A percentile compares a stretch with the other conserved stretches of the same genome.
These are phyloP conservation scores for Porcisia hertigi DNA, from an alignment of 208 protist genomes.

Conservation along the genomic window DNA sequence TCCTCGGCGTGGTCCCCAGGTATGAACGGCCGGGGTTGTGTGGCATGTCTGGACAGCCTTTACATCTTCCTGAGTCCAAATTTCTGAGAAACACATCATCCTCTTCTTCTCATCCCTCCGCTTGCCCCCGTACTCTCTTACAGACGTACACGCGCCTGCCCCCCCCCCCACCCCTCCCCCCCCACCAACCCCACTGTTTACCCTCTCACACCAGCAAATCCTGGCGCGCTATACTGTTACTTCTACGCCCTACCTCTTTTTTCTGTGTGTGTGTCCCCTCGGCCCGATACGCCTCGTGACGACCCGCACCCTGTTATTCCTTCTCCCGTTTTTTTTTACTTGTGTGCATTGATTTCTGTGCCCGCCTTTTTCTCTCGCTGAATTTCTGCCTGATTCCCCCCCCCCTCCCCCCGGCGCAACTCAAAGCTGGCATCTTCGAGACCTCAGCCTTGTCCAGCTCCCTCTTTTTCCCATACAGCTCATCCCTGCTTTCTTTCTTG, in stretches of 20 bases:
- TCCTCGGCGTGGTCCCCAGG: background rate
- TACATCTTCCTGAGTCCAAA: background rate
- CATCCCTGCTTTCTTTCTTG: too few species aligned
- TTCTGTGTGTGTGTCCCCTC: too few species aligned
- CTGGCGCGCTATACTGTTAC: background rate
- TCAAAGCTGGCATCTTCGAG: too few species aligned
- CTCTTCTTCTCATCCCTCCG: background rate
- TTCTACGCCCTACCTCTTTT: too few species aligned
- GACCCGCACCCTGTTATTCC: background rate
- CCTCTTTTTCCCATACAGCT: too few species aligned
- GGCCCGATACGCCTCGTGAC: too few species aligned
- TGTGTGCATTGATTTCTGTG: background rate
- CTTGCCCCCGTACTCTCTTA: background rate
- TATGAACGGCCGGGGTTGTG: background rate
- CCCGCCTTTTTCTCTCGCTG: too few species aligned
- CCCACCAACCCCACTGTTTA: too few species aligned
- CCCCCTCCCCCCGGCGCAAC: too few species aligned
- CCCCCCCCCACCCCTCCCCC: background rate
- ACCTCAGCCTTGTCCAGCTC: too few species aligned
- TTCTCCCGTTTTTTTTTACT: slow-evolving; percentile 15
- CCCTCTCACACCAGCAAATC: background rate
- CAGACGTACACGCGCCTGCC: background rate
- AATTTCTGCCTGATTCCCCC: too few species aligned
- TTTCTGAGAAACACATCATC: background rate
- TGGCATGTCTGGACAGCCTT: background rate